phyloP scores from a whole-genome alignment of 1,139 yeast species.

The Candida freyschussii region DNA sequence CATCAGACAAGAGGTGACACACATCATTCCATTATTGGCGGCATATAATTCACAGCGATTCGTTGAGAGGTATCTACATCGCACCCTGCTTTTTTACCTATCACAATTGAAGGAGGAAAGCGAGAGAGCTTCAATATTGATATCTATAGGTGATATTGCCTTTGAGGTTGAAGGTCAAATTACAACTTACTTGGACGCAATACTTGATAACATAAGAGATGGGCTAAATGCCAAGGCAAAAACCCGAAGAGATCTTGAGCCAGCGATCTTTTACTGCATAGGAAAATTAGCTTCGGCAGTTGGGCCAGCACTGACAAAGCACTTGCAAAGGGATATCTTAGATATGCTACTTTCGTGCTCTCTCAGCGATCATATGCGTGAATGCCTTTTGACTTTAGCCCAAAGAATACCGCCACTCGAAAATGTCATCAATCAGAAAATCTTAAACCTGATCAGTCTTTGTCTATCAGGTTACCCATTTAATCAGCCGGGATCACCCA shows the following conservation, averaged over 20 bases:
- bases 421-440: conserved; percentile 62
- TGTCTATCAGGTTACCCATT: conserved; percentile 82
- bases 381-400: conserved; percentile 63
- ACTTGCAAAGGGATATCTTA: conserved; percentile 74
- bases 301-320: conserved; percentile 93
- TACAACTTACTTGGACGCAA: conserved; percentile 84
- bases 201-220: conserved; percentile 77
- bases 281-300: conserved; percentile 84
- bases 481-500: conserved; percentile 87
- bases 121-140: conserved; percentile 73
- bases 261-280: conserved; percentile 85
- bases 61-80: conserved; percentile 75
- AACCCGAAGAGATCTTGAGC: conserved; percentile 60
- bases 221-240: conserved; percentile 60
- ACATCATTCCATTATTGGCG: conserved; percentile 78
- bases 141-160: conserved; percentile 84
- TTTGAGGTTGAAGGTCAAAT: conserved; percentile 81
- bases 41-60: conserved; percentile 72
- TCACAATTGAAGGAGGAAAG: conserved; percentile 72
- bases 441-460: conserved; percentile 67
- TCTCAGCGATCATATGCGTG: conserved; percentile 72
- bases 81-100: conserved; percentile 72
- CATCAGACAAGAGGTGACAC: conserved; percentile 78
- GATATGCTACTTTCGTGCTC: conserved; percentile 82
- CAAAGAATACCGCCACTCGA: conserved; percentile 78